Evolutionary conservation across 2,329 filamentous ascomycete species (phyloP), one percentile per base, ranked within the genome.

Genomic region (Aspergillus fumigatiaffinis): DNA sequence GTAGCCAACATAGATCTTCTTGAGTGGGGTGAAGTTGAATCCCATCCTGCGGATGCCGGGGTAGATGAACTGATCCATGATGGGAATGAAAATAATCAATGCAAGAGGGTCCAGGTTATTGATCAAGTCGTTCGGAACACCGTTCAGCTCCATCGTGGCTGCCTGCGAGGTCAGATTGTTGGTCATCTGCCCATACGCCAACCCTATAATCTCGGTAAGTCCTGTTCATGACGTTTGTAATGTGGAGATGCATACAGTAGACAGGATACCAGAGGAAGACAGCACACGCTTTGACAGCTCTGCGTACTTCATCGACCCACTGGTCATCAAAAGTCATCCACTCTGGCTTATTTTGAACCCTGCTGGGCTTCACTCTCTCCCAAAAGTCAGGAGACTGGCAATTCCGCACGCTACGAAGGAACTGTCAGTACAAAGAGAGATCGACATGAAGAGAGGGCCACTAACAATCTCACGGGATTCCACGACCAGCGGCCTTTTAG

Each of bases 241-340:
- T 32, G 44, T 60, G 49, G 32, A 54, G 44, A 51, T 25, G 66
- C 65, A 52, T 52, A 73, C 73, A 76, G 66, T 76, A 81, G 23
- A 81, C 66, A 7, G 78, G 79, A 55, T 76, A 83, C 71, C 79
- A 82, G 62, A 82, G 76, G 72, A 89, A 92, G 50, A 90, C 87
- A 60, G 84, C 79, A 76, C 87, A 89, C 57, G 87, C 87, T 65
- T 82, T 80, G 60, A 88, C 76, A 60, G 87, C 88, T 73, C 88
- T 85, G 55, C 81, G 80, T 52, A 91, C 84, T 70, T 92, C 87
- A 69, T 91, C 89, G 47, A 92, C 89, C 88, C 89, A 92, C 53
- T 84, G 82, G 64, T 92, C 90, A 63, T 92, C 89, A 64, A 91
- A 91, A 0, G 87, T 89, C 87, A 92, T 91, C 66, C 66, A 68